Base-by-base conservation (phyloP, 78 protist species). In the Dictyostelium capitatum region DNA sequence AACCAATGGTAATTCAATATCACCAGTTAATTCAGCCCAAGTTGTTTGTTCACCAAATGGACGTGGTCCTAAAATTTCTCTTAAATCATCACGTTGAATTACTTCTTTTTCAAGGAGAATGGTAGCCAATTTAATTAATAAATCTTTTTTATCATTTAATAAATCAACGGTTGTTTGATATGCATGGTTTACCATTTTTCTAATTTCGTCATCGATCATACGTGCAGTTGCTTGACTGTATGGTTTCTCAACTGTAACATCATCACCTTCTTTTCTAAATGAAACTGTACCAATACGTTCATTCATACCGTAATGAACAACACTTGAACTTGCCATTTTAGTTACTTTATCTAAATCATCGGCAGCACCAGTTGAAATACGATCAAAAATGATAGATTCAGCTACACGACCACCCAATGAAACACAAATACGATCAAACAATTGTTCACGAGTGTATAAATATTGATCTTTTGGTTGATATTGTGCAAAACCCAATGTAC, bases 401-500 rank as follows among this genome's bases (percentile, higher is more conserved):
- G 99, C 97, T 2, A 82, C 97, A 43, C 99, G 97, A 0, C 99
- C 99, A 30, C 99, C 99, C 46, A 99, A 96, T 41, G 96, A 75
- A 89, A 98, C 90, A 83, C 98, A 95, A 92, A 98, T 98, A 50
- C 96, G 94, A 59, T 97, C 95, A 51, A 59, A 47, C 41, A 97
- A 53, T 91, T 95, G 89, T 67, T 97, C 99, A 79, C 89, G 67
- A 25, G 98, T 83, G 83, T 95, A 85, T 23, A 98, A 89, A 74
- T 85, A 92, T 28, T 65, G 95, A 20, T 98, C 99, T 46, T 95
- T 91, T 6, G 99, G 99, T 37, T 98, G 96, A 62, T 98, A 97
- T 96, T 98, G 99, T 17, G 99, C 98, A 79, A 95, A 98, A 46
- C 99, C 99, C 7, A 98, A 93, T 12, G 98, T 97, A 17, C 97